Conservation (phyloP, 1,139 yeast species). For the Taiozyma sp. region DNA sequence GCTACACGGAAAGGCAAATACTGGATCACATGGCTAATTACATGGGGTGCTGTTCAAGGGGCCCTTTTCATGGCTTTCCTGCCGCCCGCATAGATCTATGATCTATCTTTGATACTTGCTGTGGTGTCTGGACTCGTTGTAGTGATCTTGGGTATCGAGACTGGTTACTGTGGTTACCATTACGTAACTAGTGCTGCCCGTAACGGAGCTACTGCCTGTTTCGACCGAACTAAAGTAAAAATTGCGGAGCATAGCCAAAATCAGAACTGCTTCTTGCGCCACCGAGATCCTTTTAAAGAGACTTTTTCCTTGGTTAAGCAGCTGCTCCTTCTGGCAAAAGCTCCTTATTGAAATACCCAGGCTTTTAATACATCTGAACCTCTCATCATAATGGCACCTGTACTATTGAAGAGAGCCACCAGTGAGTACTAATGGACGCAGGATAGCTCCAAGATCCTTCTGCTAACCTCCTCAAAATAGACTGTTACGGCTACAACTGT, state of each 20-base stretch:
- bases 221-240: too few relatives aligned
- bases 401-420: neutral
- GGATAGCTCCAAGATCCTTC: neutral
- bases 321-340: neutral
- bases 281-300: neutral
- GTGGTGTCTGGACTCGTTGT: too few relatives aligned
- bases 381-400: neutral
- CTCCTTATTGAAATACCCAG: neutral
- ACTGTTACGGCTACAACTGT: conserved; percentile 16
- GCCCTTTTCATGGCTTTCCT: conserved; percentile 58
- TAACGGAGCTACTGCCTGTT: too few relatives aligned
- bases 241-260: neutral
- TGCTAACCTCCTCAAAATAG: neutral
- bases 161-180: too few relatives aligned
- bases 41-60: conserved; percentile 56
- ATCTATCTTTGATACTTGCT: too few relatives aligned
- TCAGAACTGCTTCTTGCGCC: neutral
- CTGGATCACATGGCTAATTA: conserved; percentile 38
- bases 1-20: conserved; percentile 22
- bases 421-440: neutral
- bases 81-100: conserved; percentile 52
- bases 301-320: neutral
- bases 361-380: neutral
- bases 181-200: too few relatives aligned
- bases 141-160: too few relatives aligned